Evolutionary conservation across 2,329 filamentous ascomycete genomes (phyloP), one percentile per base, ranked within the genome.

Genomic region (Fusarium sp.): DNA sequence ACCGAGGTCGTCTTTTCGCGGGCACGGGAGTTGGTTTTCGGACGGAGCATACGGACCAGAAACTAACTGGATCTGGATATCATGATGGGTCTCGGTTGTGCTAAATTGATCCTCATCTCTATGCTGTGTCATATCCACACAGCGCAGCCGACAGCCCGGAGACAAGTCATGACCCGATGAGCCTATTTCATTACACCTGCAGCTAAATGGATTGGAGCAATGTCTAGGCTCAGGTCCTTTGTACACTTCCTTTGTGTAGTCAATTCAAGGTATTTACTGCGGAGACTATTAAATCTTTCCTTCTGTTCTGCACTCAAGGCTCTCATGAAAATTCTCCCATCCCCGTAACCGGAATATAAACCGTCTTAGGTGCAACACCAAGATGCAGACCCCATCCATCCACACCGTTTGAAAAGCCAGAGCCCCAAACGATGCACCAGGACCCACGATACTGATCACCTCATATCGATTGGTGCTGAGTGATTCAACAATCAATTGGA

Each of bases 391-490:
- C 38, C 70, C 62, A 56, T 61, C 59, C 60, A 74, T 64, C 59
- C 64, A 64, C 72, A 64, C 60, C 64, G 46, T 62, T 33, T 49
- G 33, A 30, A 38, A 40, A 28, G 47, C n/a, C 57, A 75, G 66
- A 40, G n/a, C 50, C 38, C 32, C 44, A 47, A 60, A 44, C 16
- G 42, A 33, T 35, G 35, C 53, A 44, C 18, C 4, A 52, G 33
- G 74, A 72, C 70, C 74, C 74, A 76, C 72, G 67, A 46, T 28
- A 47, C 32, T 42, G 62, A 76, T 77, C 75, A 77, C 75, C 71
- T 72, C 75, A 77, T 76, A 70, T 77, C 61, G 72, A 76, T 77
- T 77, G 75, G 75, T 58, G 59, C 62, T 46, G 21, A 69, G 33
- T 25, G 43, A 35, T 46, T 43, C 62, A 59, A 38, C 21, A 33